Evolutionary conservation across 805 yeast genomes (phyloP).

Genomic region (Yarrowia divulgata): DNA sequence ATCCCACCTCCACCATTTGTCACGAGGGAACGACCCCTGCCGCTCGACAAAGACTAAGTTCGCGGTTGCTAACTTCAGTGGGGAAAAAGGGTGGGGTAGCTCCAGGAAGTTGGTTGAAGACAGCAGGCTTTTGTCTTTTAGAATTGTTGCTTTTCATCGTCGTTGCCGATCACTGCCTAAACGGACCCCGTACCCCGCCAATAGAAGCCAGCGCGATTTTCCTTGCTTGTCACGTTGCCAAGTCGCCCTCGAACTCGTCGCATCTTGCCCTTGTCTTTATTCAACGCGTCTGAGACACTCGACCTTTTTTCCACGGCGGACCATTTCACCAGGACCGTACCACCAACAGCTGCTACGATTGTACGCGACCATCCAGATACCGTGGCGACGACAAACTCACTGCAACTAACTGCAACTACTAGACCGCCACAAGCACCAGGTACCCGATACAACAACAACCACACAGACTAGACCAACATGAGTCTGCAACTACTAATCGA

Average conservation of each 20-base stretch:
- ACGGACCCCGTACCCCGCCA: constrained; percentile 12
- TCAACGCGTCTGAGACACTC: background rate
- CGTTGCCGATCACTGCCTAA: constrained; percentile 12
- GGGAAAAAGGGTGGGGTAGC: constrained; percentile 38
- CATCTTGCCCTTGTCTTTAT: background rate
- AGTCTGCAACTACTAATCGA: constrained; percentile 38
- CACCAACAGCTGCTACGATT: too few species aligned
- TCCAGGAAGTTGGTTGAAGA: background rate
- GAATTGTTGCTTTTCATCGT: background rate
- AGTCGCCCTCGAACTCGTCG: too few species aligned
- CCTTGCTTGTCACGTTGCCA: background rate
- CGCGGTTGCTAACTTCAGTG: background rate
- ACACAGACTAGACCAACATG: background rate
- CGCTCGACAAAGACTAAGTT: background rate
- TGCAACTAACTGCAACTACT: too few species aligned
- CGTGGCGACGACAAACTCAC: too few species aligned
- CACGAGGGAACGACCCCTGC: background rate
- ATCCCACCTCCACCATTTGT: background rate
- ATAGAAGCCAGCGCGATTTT: constrained; percentile 34
- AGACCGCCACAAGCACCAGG: too few species aligned
- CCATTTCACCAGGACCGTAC: too few species aligned
- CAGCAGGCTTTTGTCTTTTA: constrained; percentile 14
- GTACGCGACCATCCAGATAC: too few species aligned
- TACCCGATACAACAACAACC: too few species aligned
- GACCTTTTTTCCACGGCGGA: background rate